Percentiles rank a stretch among this genome's conserved stretches.
Conservation (phyloP, 305 asterid species). For the Solanum hybrid region DNA sequence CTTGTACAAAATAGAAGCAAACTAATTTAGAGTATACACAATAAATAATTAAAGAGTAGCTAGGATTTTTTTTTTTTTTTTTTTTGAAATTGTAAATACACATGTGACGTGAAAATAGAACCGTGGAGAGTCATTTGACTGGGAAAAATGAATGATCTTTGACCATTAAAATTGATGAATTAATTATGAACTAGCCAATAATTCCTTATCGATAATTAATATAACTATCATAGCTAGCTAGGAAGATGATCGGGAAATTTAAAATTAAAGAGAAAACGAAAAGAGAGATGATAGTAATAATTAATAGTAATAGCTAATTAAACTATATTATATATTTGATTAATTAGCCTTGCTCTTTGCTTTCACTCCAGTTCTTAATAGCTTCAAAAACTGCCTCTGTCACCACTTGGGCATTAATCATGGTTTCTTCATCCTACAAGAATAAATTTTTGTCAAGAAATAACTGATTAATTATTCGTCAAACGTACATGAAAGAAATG, state of each 20-base stretch:
- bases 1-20: background rate
- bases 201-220: background rate
- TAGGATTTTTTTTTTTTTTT: background rate
- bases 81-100: background rate
- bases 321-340: background rate
- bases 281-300: background rate
- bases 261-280: background rate
- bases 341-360: slow-evolving; percentile 16
- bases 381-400: slow-evolving; percentile 48
- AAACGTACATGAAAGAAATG: background rate
- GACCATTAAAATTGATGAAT: slow-evolving; percentile 10
- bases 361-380: slow-evolving; percentile 67
- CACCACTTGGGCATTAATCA: slow-evolving; percentile 43
- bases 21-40: background rate
- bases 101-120: slow-evolving; percentile 1
- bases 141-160: slow-evolving; percentile 28
- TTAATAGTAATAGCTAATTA: slow-evolving; percentile 6
- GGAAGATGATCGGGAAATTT: background rate
- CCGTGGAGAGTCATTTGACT: background rate
- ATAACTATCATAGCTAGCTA: background rate
- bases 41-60: background rate
- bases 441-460: background rate
- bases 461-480: background rate
- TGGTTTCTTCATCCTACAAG: slow-evolving; percentile 43
- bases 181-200: background rate